Evolutionary conservation across 2,329 filamentous ascomycete genomes (phyloP).

Genomic region (Talaromyces atroroseus): DNA sequence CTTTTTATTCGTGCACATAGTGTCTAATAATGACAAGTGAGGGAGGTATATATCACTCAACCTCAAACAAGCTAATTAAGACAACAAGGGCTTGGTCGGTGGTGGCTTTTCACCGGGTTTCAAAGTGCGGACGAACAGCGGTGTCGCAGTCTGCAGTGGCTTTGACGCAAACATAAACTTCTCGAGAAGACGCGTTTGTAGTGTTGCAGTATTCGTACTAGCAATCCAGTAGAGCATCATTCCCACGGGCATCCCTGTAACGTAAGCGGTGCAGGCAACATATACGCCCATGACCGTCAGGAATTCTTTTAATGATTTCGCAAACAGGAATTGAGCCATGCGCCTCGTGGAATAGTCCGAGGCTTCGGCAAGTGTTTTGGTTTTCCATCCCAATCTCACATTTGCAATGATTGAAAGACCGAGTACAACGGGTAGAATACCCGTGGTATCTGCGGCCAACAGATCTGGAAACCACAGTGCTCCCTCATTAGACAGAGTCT

Average conservation of each 20-base stretch:
- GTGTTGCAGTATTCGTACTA: slow-evolving; percentile 38
- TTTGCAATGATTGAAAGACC: slow-evolving; percentile 47
- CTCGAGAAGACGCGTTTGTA: slow-evolving; percentile 37
- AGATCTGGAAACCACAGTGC: slow-evolving; percentile 58
- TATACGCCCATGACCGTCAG: slow-evolving; percentile 37
- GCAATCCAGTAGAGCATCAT: slow-evolving; percentile 49
- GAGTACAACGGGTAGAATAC: slow-evolving; percentile 46
- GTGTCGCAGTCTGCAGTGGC: slow-evolving; percentile 26
- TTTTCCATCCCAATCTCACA: slow-evolving; percentile 32
- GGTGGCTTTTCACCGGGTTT: slow-evolving; percentile 12
- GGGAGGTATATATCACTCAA: background rate
- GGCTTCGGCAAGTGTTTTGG: slow-evolving; percentile 15
- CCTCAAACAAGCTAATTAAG: background rate
- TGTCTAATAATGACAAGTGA: background rate
- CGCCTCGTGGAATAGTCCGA: slow-evolving; percentile 24
- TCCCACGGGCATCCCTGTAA: slow-evolving; percentile 37
- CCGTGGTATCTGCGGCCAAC: slow-evolving; percentile 47
- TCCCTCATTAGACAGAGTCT: slow-evolving; percentile 52
- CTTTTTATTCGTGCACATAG: background rate
- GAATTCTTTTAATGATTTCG: slow-evolving; percentile 24
- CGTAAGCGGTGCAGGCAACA: slow-evolving; percentile 28
- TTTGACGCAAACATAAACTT: slow-evolving; percentile 34
- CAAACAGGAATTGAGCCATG: slow-evolving; percentile 21
- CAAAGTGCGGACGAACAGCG: slow-evolving; percentile 26
- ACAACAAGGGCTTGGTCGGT: slow-evolving; percentile 5